Base-by-base conservation (phyloP, 2,329 filamentous ascomycete genomes). In the Iodosphaeria phyllophila region DNA sequence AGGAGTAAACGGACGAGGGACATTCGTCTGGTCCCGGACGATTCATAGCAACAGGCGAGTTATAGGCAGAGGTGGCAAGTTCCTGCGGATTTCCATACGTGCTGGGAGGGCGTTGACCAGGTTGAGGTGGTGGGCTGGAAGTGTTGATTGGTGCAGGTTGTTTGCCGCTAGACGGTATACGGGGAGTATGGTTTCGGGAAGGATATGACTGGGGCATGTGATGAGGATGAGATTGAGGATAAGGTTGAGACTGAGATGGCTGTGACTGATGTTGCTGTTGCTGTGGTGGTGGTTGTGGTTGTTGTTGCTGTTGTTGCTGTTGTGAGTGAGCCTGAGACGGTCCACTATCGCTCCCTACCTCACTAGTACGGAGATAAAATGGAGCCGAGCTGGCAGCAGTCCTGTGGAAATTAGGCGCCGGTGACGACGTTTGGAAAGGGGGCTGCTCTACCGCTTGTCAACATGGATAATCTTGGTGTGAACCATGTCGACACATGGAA, bases 11-110 rank as follows among this genome's bases (percentile, higher is more conserved):
- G 1, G 58, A 57, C 3, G 54, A 48, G 35, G 55, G 64, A 2
- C 55, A 50, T 13, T 50, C 48, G 10, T 47, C 44, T 22, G 51
- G 50, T 32, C 42, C 48, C 16, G 53, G 51, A 39, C 57, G 59
- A 41, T 63, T 57, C 5, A 58, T 46, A 8, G 58, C 65, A 19
- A 77, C 60, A 20, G 76, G 77, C 4, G 75, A 77, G 46, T 83
- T 75, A 40, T 83, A 84, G 7, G 67, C 68, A 1, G 75, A 77
- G 1, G 77, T 82, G 14, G 76, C 74, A 23, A 86, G 56, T 50
- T 86, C 78, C 48, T 84, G 78, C 1, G 77, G 70, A 33, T 69
- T 66, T 15, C 72, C 70, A 37, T 75, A 76, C 8, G 67, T 75
- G 44, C 69, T 74, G 40, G 72, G 64, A 4, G 70, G 72, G 10